phyloP scores from a whole-genome alignment of 2,329 filamentous ascomycete species.

The Aspergillus neoniger region DNA sequence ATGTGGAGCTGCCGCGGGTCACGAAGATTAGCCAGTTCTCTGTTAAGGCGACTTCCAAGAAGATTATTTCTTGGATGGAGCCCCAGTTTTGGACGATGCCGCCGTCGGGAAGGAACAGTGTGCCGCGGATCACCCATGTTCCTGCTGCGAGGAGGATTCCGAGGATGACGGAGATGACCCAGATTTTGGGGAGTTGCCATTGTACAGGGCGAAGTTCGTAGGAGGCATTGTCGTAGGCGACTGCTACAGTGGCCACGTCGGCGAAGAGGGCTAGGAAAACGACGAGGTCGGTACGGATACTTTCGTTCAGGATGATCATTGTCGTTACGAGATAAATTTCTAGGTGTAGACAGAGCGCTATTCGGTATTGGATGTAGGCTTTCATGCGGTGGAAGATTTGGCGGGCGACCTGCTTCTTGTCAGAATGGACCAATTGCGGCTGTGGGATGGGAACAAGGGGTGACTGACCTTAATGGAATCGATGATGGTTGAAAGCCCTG shows the following conservation, averaged over 20 bases:
- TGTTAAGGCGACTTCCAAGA: slow-evolving; percentile 86
- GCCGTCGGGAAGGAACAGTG: slow-evolving; percentile 68
- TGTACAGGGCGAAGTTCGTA: slow-evolving; percentile 74
- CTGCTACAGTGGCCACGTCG: slow-evolving; percentile 75
- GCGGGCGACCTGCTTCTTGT: slow-evolving; percentile 58
- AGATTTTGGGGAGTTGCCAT: slow-evolving; percentile 80
- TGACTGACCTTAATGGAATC: slow-evolving; percentile 59
- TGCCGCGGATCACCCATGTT: slow-evolving; percentile 73
- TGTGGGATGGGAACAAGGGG: not conserved
- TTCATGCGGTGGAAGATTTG: slow-evolving; percentile 80
- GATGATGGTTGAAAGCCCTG: slow-evolving; percentile 70
- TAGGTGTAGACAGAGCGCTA: slow-evolving; percentile 71
- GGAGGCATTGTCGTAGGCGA: slow-evolving; percentile 78
- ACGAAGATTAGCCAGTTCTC: slow-evolving; percentile 99
- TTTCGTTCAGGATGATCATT: slow-evolving; percentile 80
- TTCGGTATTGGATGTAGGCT: slow-evolving; percentile 75
- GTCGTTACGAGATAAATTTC: slow-evolving; percentile 76
- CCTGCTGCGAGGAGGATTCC: slow-evolving; percentile 67
- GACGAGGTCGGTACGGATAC: slow-evolving; percentile 69
- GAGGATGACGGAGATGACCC: slow-evolving; percentile 64
- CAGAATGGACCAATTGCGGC: not conserved
- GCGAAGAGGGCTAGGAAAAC: slow-evolving; percentile 80
- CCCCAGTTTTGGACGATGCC: slow-evolving; percentile 76
- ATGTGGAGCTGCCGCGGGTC: slow-evolving; percentile 77
- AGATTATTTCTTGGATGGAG: slow-evolving; percentile 74